These are phyloP conservation scores for Colletotrichum sojae DNA, from an alignment of 2,329 filamentous ascomycete genomes.

Conservation along the genomic window DNA sequence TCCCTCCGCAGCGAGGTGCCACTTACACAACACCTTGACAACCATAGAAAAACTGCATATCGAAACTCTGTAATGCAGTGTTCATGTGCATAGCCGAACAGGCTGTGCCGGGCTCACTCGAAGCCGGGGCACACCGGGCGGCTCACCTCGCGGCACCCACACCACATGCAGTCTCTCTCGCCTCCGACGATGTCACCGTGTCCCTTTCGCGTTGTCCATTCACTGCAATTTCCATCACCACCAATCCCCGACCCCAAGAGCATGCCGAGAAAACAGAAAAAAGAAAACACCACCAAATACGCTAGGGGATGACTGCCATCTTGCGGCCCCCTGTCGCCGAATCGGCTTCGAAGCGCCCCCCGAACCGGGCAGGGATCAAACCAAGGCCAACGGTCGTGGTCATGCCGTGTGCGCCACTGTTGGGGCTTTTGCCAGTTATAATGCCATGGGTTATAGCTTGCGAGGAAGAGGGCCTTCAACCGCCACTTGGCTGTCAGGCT, in stretches of 20 bases:
- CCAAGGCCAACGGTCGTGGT: slow-evolving; percentile 25
- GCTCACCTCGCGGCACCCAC: background rate
- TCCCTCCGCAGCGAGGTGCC: slow-evolving; percentile 8
- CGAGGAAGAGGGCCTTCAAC: no score
- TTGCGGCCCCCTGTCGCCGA: slow-evolving; percentile 22
- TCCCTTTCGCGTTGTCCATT: background rate
- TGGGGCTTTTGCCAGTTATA: slow-evolving; percentile 12
- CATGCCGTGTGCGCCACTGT: background rate
- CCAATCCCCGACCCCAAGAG: slow-evolving; percentile 10
- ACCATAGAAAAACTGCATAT: background rate
- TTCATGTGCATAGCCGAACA: background rate
- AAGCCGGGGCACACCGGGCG: background rate
- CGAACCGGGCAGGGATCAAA: slow-evolving; percentile 26
- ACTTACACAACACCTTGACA: slow-evolving; percentile 2
- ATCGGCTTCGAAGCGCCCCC: slow-evolving; percentile 18
- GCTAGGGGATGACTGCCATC: slow-evolving; percentile 37
- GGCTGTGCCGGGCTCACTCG: background rate
- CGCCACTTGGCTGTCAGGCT: background rate
- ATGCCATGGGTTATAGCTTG: slow-evolving; percentile 19
- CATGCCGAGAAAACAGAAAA: background rate
- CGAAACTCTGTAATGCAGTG: background rate
- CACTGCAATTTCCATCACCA: slow-evolving; percentile 9
- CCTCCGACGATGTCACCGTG: slow-evolving; percentile 25
- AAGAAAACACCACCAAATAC: slow-evolving; percentile 8
- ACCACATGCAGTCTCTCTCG: background rate